Evolutionary conservation across 768 basidiomycete species (phyloP), one percentile per base, ranked within the genome.

Genomic region (Naganishia kalamii): DNA sequence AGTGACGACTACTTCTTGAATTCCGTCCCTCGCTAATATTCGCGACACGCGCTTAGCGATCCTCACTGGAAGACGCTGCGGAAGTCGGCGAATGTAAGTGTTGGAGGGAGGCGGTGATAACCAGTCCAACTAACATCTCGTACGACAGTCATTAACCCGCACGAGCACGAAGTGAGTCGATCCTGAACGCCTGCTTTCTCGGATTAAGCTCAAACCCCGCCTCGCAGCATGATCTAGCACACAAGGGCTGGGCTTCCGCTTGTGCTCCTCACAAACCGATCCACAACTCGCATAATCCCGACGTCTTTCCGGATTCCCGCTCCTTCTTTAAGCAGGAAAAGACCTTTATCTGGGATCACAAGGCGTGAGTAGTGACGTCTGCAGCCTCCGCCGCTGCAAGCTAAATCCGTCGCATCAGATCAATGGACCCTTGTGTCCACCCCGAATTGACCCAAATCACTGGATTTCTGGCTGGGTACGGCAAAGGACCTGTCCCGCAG

Each of bases 371-470:
- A 27, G 3, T 30, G 15, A 19, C 10, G 25, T 50, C 44, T 30
- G n/a, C 48, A 11, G 27, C 33, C 44, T 21, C 44, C 37, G 37
- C 37, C 7, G 37, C 17, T 40, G n/a, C n/a, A n/a, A n/a, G n/a
- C n/a, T n/a, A n/a, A n/a, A n/a, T n/a, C n/a, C n/a, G n/a, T n/a
- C n/a, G n/a, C n/a, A 11, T 29, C 47, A 75, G 74, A 12, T 51
- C 75, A 0, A 76, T 76, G 76, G 73, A 76, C 61, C 72, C 75
- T 30, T 77, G 76, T 61, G 52, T 70, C 21, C 74, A 77, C 63
- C 76, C 75, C 1, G 69, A 69, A 17, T 47, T 72, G 30, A 70
- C 73, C 19, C 74, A 76, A 44, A 60, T 72, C 3, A 67, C 69
- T 3, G 75, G 76, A 0, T 71, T 71, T 65, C 65, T 77, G 8